Evolutionary conservation across 108 stramenopile species (phyloP), one percentile per base, ranked within the genome.

Genomic region (Hondaea fermentalgiana): DNA sequence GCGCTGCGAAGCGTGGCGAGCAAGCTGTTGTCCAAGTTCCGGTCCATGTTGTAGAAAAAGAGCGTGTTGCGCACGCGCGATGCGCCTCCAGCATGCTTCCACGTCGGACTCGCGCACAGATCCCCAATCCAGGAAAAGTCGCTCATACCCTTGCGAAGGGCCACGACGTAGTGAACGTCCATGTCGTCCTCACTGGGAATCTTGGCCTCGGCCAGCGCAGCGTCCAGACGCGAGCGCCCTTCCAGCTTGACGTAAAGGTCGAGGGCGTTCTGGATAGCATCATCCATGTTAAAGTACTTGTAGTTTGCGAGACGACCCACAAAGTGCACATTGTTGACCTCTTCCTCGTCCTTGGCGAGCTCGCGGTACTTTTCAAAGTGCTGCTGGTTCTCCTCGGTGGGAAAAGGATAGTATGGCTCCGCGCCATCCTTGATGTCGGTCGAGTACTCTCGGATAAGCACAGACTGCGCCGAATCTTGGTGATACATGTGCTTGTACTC

Each of bases 201-300:
- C 17, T 8, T 17, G 64, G 49, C 76, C 28, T 83, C 76, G 17
- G 14, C 2, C 17, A 83, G 51, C 44, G 76, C 76, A 16, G 76
- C 45, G n/a, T 83, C 51, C 10, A 83, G 76, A 49, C 47, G 51
- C 47, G 19, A n/a, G 25, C 49, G 44, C 17, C 76, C 76, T 55
- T 95, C 95, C 88, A 95, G 76, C 76, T 23, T 47, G 23, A 53
- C 49, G 51, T 83, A 96, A 23, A 96, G 49, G 87, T 95, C 94
- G 60, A 96, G 90, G 12, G 96, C 95, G 94, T 96, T 96, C 87
- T 93, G 60, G 60, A 96, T 96, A 16, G 95, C 94, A 83, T 95
- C 87, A 55, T 96, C 96, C 96, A 96, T 96, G 90, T 96, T 96
- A 88, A 96, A 96, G 91, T 96, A 96, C 87, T 96, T 96, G 89